Base-by-base conservation (phyloP, 2,329 filamentous ascomycete genomes). In the Nemania diffusa region DNA sequence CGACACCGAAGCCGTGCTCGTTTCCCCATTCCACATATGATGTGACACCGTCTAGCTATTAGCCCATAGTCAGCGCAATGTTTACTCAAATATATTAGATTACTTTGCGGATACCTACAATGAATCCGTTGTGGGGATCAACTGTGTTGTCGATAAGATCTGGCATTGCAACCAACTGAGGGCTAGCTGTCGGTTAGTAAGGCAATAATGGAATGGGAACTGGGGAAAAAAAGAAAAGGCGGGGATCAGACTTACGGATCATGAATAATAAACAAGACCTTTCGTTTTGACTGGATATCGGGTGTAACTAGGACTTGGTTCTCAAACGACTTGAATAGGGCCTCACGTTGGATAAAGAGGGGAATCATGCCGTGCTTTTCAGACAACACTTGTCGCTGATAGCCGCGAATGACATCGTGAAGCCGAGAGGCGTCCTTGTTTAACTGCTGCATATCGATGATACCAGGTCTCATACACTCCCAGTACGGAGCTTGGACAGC, bases 1-100 rank as follows among this genome's bases (percentile, higher is more conserved):
- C 91, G 24, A 98, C 88, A 1, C 90, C 93, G 74, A 95, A 97
- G 17, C 87, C 88, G 65, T 93, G 87, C n/a, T 85, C 81, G 22
- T 90, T 80, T 0, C 93, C 93, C 93, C 94, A 97, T 66, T 91
- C 89, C 70, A 97, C 88, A 78, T 97, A 97, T 29, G 89, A 87
- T 75, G 90, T 89, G 53, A 94, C 87, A 56, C 89, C 87, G 84
- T 98, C 94, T 81, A 92, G 89, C 94, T 97, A 57, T 15, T 57
- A 80, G 50, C 22, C 44, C 29, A 50, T 56, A 52, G 68, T 81
- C 22, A 65, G 60, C 61, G 59, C 52, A 17, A 37, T 42, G 57
- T 50, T 2, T 29, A 27, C 17, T 22, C 13, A 20, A 27, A 34
- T 37, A 3, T 17, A n/a, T n/a, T n/a, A n/a, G n/a, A 17, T 13